A percentile compares a stretch with the other conserved stretches of the same genome.
Conservation (phyloP, 176 grass and related monocot genomes). For the Juncus effusus region DNA sequence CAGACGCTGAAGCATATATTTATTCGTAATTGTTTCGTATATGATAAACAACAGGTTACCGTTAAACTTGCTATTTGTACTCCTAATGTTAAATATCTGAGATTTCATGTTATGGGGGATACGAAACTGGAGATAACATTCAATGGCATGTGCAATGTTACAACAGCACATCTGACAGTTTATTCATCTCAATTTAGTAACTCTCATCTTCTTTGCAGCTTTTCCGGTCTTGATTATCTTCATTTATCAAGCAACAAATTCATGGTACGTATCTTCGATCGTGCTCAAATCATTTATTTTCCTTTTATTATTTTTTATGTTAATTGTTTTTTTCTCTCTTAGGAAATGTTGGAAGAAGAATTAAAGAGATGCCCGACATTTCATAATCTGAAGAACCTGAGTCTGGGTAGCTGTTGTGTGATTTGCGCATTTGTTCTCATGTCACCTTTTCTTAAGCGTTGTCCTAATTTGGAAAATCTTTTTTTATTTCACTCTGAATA, state of each 20-base stretch:
- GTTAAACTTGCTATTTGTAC: not conserved
- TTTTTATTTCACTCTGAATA: not conserved
- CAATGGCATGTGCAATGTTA: too few relatives aligned
- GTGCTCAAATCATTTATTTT: not conserved
- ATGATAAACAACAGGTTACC: not conserved
- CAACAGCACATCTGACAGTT: too few relatives aligned
- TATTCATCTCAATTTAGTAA: too few relatives aligned
- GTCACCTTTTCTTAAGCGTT: not conserved
- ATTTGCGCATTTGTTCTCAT: not conserved
- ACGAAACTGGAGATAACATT: too few relatives aligned
- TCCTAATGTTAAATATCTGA: not conserved
- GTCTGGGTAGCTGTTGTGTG: not conserved
- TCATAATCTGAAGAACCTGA: constrained; percentile 5
- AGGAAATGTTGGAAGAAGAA: not conserved
- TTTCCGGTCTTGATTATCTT: not conserved
- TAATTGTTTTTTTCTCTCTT: not conserved
- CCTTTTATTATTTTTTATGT: not conserved
- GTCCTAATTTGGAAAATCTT: not conserved
- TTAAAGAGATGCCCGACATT: not conserved
- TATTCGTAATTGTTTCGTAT: not conserved
- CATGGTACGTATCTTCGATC: too few relatives aligned
- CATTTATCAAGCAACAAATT: too few relatives aligned
- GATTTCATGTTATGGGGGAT: not conserved
- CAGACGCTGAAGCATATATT: not conserved
- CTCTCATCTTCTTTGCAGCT: not conserved